phyloP scores from a whole-genome alignment of 192 early-diverging fungal species.

The Chytriomyces confervae region DNA sequence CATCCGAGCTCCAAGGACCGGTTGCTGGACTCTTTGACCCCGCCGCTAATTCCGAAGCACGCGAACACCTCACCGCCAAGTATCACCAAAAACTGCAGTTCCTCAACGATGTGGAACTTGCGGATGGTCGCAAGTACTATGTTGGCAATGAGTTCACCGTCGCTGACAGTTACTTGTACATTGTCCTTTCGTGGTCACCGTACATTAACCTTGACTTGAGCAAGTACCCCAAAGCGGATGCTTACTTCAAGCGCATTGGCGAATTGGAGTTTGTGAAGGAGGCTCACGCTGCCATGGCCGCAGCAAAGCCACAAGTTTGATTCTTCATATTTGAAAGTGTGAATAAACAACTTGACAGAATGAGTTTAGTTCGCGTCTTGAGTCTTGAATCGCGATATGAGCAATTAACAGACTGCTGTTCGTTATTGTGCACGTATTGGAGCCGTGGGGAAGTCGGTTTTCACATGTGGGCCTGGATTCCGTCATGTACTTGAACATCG shows the following conservation, averaged over 20 bases:
- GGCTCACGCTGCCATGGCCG: conserved; percentile 38
- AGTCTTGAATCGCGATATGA: no score
- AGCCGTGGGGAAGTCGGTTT: no score
- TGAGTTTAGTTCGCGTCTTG: no score
- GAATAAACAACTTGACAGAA: no score
- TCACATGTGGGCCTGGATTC: no score
- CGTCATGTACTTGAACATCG: no score
- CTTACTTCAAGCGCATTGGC: conserved; percentile 34
- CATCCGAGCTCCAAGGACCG: conserved; percentile 35
- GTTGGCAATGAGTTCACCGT: conserved; percentile 42
- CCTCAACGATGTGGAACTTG: conserved; percentile 42
- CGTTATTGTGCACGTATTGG: no score
- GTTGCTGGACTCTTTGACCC: conserved; percentile 30
- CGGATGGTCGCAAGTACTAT: conserved; percentile 38
- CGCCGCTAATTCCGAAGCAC: not conserved
- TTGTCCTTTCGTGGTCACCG: conserved; percentile 26
- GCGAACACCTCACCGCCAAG: conserved; percentile 21
- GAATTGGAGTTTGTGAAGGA: conserved; percentile 44
- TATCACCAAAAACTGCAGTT: conserved; percentile 8
- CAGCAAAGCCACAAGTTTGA: no score
- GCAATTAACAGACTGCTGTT: no score
- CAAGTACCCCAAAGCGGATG: conserved; percentile 34
- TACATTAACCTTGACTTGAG: conserved; percentile 35
- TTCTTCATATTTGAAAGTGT: no score
- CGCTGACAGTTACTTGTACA: conserved; percentile 43